Conservation (phyloP, 768 basidiomycete genomes). For the Pleurotus tuber-regium region DNA sequence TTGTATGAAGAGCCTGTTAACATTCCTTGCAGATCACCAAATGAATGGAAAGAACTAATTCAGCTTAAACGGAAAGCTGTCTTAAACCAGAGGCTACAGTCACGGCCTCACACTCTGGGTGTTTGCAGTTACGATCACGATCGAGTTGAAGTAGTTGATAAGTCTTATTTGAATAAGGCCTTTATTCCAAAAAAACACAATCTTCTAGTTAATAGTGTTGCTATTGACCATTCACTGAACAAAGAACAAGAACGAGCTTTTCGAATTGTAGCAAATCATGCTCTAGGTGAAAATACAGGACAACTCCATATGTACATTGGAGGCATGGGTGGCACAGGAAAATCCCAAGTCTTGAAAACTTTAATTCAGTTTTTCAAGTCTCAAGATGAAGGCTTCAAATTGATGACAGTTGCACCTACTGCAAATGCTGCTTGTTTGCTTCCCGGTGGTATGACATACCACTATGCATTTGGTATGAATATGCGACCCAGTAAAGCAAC, state of each 20-base stretch:
- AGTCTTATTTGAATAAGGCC: slow-evolving; percentile 19
- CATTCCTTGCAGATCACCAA: too few species aligned
- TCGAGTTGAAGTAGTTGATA: slow-evolving; percentile 20
- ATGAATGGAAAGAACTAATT: too few species aligned
- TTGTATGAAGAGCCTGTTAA: background rate
- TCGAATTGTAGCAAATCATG: slow-evolving; percentile 26
- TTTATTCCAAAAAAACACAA: slow-evolving; percentile 6
- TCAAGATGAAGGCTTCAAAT: slow-evolving; percentile 23
- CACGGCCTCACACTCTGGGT: too few species aligned
- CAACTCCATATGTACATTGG: slow-evolving; percentile 31
- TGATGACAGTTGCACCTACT: slow-evolving; percentile 24
- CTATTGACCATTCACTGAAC: slow-evolving; percentile 18
- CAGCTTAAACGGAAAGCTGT: slow-evolving; percentile 21
- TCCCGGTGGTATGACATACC: slow-evolving; percentile 23
- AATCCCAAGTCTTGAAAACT: slow-evolving; percentile 27
- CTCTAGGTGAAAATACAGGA: slow-evolving; percentile 4
- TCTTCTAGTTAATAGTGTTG: slow-evolving; percentile 6
- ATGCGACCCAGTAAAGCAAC: too few species aligned
- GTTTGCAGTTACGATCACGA: too few species aligned
- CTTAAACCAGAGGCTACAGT: too few species aligned
- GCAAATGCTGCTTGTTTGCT: slow-evolving; percentile 23
- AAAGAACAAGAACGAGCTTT: slow-evolving; percentile 30
- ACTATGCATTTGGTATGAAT: slow-evolving; percentile 14
- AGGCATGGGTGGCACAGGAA: slow-evolving; percentile 33
- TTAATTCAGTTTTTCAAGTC: slow-evolving; percentile 19